Percentiles rank a stretch among this genome's conserved stretches.
These are phyloP conservation scores for Cyclotella baltica DNA, from an alignment of 108 stramenopile species.

Conservation along the genomic window DNA sequence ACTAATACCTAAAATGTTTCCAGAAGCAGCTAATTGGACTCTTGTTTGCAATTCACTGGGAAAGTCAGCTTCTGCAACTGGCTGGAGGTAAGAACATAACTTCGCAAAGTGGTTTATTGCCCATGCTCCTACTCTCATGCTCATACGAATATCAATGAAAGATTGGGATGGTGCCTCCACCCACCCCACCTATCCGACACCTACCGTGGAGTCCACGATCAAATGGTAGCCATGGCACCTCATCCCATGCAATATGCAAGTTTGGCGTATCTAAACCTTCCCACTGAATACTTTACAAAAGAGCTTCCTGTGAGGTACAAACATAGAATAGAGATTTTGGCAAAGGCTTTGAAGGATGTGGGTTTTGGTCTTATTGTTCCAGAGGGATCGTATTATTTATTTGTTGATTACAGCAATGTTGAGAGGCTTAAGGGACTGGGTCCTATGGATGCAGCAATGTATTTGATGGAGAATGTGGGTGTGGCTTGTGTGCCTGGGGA, in stretches of 20 bases:
- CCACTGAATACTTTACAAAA: conserved; percentile 57
- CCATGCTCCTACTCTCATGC: neutral
- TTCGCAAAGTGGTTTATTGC: neutral
- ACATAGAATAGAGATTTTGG: conserved; percentile 49
- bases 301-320: conserved; percentile 48
- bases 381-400: conserved; percentile 75
- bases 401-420: conserved; percentile 64
- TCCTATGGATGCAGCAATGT: conserved; percentile 73
- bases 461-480: conserved; percentile 60
- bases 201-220: conserved; percentile 82
- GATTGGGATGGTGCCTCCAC: conserved; percentile 76
- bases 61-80: conserved; percentile 76
- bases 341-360: conserved; percentile 32
- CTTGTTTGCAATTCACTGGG: conserved; percentile 72
- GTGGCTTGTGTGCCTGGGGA: conserved; percentile 81
- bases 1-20: conserved; percentile 57
- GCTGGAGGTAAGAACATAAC: conserved; percentile 49
- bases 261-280: conserved; percentile 64
- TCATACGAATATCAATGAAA: conserved; percentile 3
- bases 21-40: conserved; percentile 53
- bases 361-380: conserved; percentile 63
- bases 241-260: conserved; percentile 77
- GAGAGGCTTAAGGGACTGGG: conserved; percentile 10
- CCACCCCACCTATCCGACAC: conserved; percentile 52
- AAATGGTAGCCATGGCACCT: conserved; percentile 72